phyloP scores from a whole-genome alignment of 2,329 filamentous ascomycete species.

The Cladophialophora bantiana region DNA sequence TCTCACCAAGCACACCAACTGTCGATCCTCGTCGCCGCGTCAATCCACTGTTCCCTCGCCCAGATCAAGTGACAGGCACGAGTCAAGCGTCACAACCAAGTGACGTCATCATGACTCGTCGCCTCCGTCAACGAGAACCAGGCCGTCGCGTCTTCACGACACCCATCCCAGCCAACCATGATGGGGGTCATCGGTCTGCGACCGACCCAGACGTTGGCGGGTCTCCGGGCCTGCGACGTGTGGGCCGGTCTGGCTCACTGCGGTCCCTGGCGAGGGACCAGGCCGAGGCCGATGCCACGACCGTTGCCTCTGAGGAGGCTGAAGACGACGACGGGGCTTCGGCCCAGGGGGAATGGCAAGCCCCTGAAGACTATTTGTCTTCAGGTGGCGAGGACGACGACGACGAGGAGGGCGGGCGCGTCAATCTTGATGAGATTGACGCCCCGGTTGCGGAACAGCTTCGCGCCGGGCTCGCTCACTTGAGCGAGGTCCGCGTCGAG shows the following conservation, averaged over 20 bases:
- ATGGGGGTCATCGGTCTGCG: background rate
- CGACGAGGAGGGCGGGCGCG: constrained; percentile 6
- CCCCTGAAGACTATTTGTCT: background rate
- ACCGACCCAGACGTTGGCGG: background rate
- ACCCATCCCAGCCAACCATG: background rate
- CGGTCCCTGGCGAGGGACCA: constrained; percentile 1
- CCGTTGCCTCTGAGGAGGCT: constrained; percentile 3
- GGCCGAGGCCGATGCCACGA: background rate
- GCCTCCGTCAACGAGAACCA: background rate
- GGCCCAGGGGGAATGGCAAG: constrained; percentile 5
- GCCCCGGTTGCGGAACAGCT: constrained; percentile 14
- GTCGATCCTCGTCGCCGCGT: background rate
- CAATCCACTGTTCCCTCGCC: background rate
- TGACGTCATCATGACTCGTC: background rate
- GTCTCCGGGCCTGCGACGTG: background rate
- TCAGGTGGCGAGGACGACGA: constrained; percentile 13
- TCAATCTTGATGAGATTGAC: constrained; percentile 18
- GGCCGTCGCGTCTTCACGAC: background rate
- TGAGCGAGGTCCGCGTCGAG: constrained; percentile 14
- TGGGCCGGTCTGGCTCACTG: background rate
- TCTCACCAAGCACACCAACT: background rate
- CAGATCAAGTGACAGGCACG: background rate
- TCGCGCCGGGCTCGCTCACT: constrained; percentile 21
- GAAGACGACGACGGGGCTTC: constrained; percentile 2
- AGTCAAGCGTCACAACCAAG: background rate